Conservation (phyloP, 176 grass and related monocot species). For the Eleusine indica region DNA sequence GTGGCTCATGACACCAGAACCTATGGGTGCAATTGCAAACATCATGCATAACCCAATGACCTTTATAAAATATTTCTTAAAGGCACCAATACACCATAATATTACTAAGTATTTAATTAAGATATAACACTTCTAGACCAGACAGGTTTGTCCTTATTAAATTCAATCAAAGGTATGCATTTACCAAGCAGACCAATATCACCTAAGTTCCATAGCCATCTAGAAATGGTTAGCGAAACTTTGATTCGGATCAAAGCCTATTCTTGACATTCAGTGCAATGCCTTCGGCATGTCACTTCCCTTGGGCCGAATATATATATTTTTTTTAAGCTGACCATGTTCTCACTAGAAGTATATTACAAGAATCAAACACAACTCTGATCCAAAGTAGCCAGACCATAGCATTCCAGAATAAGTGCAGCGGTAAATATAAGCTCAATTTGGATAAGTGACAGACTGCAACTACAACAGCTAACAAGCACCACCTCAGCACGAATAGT, state of each 20-base stretch:
- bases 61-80: not conserved
- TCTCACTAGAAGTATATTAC: not conserved
- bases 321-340: not conserved
- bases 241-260: no score
- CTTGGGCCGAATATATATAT: no score
- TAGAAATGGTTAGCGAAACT: no score
- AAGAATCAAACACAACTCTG: conserved; percentile 20
- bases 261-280: no score
- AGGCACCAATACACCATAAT: not conserved
- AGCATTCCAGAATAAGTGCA: conserved; percentile 14
- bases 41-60: not conserved
- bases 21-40: conserved; percentile 5
- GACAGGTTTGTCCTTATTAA: not conserved
- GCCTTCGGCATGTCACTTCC: no score
- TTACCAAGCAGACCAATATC: conserved; percentile 1
- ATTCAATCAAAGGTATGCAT: not conserved
- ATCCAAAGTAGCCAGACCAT: conserved; percentile 6
- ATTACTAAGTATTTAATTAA: not conserved
- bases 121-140: not conserved
- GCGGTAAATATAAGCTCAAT: not conserved
- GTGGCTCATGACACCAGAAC: not conserved
- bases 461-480: conserved; percentile 12
- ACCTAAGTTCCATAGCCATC: not conserved
- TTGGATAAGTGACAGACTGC: conserved; percentile 21
- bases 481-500: conserved; percentile 32